phyloP scores from a whole-genome alignment of 2,329 filamentous ascomycete species.

The Fusarium sarcochroum region DNA sequence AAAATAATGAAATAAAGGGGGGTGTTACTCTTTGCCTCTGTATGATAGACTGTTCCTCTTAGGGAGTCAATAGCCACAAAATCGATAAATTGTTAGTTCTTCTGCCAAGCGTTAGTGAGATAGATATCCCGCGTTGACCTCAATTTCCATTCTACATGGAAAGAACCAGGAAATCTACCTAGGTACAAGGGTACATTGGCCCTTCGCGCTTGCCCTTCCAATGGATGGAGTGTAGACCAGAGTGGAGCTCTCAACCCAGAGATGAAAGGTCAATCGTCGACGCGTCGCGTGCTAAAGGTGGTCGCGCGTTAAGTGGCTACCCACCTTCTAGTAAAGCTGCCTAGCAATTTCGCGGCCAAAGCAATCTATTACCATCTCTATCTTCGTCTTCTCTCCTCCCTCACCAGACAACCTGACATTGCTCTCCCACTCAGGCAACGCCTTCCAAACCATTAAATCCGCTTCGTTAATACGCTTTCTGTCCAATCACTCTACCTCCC shows the following conservation, averaged over 20 bases:
- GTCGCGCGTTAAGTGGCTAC: conserved; percentile 40
- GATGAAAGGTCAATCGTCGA: neutral
- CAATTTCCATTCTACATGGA: neutral
- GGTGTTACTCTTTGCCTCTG: neutral
- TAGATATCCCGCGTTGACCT: neutral
- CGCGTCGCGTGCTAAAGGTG: conserved; percentile 28
- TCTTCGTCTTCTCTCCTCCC: conserved; percentile 24
- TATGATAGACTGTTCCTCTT: conserved; percentile 16
- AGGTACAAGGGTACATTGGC: conserved; percentile 2
- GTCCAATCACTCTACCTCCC: neutral
- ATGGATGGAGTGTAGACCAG: conserved; percentile 4
- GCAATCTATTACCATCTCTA: conserved; percentile 19
- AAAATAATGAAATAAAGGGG: conserved; percentile 10
- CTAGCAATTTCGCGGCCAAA: conserved; percentile 37
- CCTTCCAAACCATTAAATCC: neutral
- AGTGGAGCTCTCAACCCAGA: neutral
- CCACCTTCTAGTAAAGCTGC: conserved; percentile 30
- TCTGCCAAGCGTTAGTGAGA: no score
- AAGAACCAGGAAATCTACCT: neutral
- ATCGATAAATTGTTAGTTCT: neutral
- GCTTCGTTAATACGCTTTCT: neutral
- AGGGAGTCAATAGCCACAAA: neutral
- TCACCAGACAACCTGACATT: conserved; percentile 29
- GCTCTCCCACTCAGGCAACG: neutral
- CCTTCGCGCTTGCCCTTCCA: conserved; percentile 5